Conservation (phyloP, 208 protist species). For the Leishmania lainsoni region DNA sequence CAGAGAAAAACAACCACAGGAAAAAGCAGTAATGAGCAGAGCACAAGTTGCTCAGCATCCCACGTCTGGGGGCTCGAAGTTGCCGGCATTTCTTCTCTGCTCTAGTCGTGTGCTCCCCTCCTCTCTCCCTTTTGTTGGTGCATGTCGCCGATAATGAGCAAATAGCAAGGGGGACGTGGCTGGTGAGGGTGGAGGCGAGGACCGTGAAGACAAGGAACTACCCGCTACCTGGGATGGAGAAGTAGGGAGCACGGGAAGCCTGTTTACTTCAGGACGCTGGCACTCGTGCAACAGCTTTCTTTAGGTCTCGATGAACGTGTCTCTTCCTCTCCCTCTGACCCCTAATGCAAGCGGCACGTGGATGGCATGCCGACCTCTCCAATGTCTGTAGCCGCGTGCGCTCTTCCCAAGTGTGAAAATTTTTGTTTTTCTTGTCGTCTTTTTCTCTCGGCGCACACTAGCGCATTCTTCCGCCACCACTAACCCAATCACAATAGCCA, state of each 20-base stretch:
- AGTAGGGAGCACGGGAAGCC: not conserved
- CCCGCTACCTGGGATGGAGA: not conserved
- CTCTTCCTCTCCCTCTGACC: not conserved
- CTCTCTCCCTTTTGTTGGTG: not conserved
- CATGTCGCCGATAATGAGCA: not conserved
- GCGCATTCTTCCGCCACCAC: not conserved
- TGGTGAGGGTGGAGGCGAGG: not conserved
- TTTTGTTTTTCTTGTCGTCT: not conserved
- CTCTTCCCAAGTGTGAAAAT: not conserved
- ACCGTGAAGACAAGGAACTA: not conserved
- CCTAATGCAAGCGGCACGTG: not conserved
- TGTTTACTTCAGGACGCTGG: not conserved
- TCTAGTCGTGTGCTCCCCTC: not conserved
- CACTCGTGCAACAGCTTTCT: not conserved
- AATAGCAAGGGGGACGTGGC: not conserved
- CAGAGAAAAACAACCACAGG: constrained; percentile 4
- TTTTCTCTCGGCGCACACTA: not conserved
- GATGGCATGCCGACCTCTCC: not conserved
- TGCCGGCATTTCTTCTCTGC: constrained; percentile 2
- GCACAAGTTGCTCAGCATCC: constrained; percentile 2
- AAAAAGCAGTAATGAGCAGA: constrained; percentile 18
- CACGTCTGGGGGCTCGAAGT: not conserved
- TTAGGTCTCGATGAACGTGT: not conserved
- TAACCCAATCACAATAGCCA: not conserved
- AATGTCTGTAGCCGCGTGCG: not conserved